Base-by-base conservation (phyloP, 2,329 filamentous ascomycete species). In the Boeremia exigua region DNA sequence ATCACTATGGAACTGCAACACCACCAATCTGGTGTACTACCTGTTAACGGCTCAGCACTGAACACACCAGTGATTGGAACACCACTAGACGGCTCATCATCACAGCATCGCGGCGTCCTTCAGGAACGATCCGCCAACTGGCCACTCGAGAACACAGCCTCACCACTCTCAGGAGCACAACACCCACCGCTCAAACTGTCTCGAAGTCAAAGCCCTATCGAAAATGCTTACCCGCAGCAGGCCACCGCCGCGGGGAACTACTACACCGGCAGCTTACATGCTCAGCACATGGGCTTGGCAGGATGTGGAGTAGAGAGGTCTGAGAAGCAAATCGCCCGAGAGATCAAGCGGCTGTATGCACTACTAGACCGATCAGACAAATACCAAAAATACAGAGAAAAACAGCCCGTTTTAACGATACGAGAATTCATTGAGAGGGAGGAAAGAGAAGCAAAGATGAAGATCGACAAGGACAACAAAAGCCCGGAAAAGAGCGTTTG, bases 301-400 rank as follows among this genome's bases (percentile, higher is more conserved):
- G 60, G 61, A 7, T 59, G 64, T 17, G 54, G 58, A 14, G 50
- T 62, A 12, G 69, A 70, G 47, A 69, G 65, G 43, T 60, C 66
- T 0, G 70, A 74, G 38, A 65, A 62, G 8, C 65, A 72, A 42
- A 66, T 75, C 48, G 60, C 68, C 17, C 53, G 59, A 34, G 65
- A 75, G 39, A 62, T 65, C n/a, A 63, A 60, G 33, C 64, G 60
- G 37, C 49, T 78, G n/a, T 68, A 67, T 57, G 48, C 52, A n/a
- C 46, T 68, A 34, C 58, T 77, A 17, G 53, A 64, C 19, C 62
- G 60, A 28, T 79, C 74, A 15, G 76, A 79, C 8, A 71, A 71
- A 34, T 82, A 81, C 57, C 72, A 70, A 48, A 80, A 80, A 61
- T 82, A 82, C 61, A 72, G 80, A 12, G 68, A 73, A 27, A 72